Evolutionary conservation across 2,329 filamentous ascomycete species (phyloP).

Genomic region (Verticillium tricorpus): DNA sequence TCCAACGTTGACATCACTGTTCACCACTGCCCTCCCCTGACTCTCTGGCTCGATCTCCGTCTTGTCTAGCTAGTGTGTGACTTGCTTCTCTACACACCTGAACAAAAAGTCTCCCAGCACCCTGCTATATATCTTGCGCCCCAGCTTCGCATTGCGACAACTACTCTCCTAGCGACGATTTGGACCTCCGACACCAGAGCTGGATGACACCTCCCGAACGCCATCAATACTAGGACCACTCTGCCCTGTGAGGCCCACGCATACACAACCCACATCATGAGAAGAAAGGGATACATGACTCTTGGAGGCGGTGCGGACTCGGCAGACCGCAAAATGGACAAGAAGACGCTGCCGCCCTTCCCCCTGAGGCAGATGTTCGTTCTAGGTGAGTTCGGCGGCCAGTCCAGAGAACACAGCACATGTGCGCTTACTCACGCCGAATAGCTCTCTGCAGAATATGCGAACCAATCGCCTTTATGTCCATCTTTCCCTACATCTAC

Average conservation of each 20-base stretch:
- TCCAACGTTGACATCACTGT: constrained; percentile 10
- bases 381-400: constrained; percentile 30
- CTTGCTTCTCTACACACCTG: background rate
- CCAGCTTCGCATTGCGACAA: background rate
- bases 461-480: constrained; percentile 99
- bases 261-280: constrained; percentile 8
- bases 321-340: background rate
- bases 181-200: background rate
- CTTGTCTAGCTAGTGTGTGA: background rate
- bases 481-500: constrained; percentile 97
- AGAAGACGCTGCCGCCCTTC: constrained; percentile 25
- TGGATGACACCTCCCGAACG: background rate
- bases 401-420: background rate
- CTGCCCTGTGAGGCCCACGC: background rate
- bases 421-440: background rate
- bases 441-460: constrained; percentile 89
- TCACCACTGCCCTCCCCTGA: constrained; percentile 9
- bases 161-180: background rate
- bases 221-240: background rate
- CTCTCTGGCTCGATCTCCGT: background rate
- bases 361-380: constrained; percentile 46
- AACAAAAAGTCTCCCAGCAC: background rate
- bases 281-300: constrained; percentile 12
- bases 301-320: constrained; percentile 1
- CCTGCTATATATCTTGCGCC: background rate